A percentile compares a stretch with the other conserved stretches of the same genome.
Evolutionary conservation across 2,329 filamentous ascomycete genomes (phyloP).

Genomic region (Cryphonectria naterciae): DNA sequence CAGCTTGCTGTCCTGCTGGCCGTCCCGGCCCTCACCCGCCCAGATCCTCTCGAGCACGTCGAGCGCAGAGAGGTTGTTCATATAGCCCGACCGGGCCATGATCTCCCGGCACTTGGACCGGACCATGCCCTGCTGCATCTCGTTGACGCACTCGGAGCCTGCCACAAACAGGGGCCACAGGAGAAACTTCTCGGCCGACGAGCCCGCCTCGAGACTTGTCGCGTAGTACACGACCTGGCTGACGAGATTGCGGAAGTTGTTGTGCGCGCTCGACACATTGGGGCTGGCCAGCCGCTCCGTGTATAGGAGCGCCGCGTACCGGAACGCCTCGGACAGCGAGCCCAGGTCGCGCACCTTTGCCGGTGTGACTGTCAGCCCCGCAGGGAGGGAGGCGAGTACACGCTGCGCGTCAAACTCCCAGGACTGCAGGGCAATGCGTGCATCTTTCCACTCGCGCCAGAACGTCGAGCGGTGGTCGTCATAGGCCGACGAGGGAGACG

Average conservation of each 20-base stretch:
- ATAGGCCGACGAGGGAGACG: conserved; percentile 49
- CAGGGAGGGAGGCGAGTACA: conserved; percentile 55
- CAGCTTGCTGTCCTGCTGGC: conserved; percentile 42
- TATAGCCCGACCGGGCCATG: conserved; percentile 86
- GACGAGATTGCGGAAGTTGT: conserved; percentile 82
- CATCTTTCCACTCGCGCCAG: conserved; percentile 85
- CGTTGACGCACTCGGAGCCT: conserved; percentile 85
- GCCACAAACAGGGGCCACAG: conserved; percentile 93
- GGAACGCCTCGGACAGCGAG: conserved; percentile 87
- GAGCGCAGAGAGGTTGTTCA: conserved; percentile 87
- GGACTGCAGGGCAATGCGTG: conserved; percentile 73
- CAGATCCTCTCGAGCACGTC: conserved; percentile 87
- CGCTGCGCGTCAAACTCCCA: conserved; percentile 74
- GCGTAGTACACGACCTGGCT: conserved; percentile 83
- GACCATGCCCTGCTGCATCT: conserved; percentile 77
- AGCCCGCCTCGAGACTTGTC: conserved; percentile 73
- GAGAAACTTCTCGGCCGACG: conserved; percentile 81
- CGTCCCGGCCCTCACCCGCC: conserved; percentile 57
- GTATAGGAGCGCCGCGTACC: conserved; percentile 86
- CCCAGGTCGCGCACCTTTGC: conserved; percentile 74
- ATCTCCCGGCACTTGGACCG: conserved; percentile 83
- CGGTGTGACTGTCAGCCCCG: conserved; percentile 44
- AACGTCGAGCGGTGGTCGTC: conserved; percentile 69
- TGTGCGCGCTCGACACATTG: conserved; percentile 70
- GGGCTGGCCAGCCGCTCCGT: conserved; percentile 85